A percentile compares a stretch with the other conserved stretches of the same genome.
Evolutionary conservation across 768 basidiomycete species (phyloP).

Genomic region (Boletus pseudo-olivaceus): DNA sequence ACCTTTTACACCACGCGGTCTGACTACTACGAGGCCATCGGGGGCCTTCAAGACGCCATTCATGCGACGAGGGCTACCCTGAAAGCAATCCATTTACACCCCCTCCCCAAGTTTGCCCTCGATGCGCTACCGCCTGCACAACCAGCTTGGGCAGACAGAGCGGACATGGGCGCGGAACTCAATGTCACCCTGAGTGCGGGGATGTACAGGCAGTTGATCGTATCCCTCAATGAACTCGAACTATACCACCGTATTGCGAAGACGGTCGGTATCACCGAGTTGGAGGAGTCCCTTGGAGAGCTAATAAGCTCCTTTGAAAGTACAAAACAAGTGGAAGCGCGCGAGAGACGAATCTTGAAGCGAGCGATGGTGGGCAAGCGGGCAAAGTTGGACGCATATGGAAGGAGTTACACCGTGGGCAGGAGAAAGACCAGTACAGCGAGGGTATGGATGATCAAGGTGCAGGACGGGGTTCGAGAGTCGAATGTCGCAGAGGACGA

Average conservation of each 20-base stretch:
- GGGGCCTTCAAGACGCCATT: slow-evolving; percentile 62
- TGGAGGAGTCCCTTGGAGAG: slow-evolving; percentile 59
- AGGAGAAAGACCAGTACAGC: slow-evolving; percentile 88
- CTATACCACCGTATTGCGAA: slow-evolving; percentile 41
- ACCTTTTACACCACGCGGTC: slow-evolving; percentile 83
- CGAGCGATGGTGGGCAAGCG: slow-evolving; percentile 45
- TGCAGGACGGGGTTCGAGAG: slow-evolving; percentile 37
- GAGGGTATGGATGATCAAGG: slow-evolving; percentile 89
- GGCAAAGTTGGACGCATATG: slow-evolving; percentile 64
- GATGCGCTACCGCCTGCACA: slow-evolving; percentile 54
- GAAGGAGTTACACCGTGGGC: slow-evolving; percentile 85
- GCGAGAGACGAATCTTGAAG: slow-evolving; percentile 27
- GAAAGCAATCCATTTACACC: slow-evolving; percentile 63
- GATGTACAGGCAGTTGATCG: slow-evolving; percentile 63
- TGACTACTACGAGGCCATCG: slow-evolving; percentile 69
- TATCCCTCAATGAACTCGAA: slow-evolving; percentile 64
- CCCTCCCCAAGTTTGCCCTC: slow-evolving; percentile 70
- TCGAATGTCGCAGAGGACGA: slow-evolving; percentile 1
- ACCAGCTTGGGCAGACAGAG: slow-evolving; percentile 66
- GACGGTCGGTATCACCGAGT: slow-evolving; percentile 32
- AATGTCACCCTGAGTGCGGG: slow-evolving; percentile 59
- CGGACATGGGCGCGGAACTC: slow-evolving; percentile 56
- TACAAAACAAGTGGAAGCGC: slow-evolving; percentile 50
- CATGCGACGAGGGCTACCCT: slow-evolving; percentile 55
- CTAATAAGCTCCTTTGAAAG: slow-evolving; percentile 65